Evolutionary conservation across 2,329 filamentous ascomycete genomes (phyloP), one percentile per base, ranked within the genome.

Genomic region (Talaromyces sp.): DNA sequence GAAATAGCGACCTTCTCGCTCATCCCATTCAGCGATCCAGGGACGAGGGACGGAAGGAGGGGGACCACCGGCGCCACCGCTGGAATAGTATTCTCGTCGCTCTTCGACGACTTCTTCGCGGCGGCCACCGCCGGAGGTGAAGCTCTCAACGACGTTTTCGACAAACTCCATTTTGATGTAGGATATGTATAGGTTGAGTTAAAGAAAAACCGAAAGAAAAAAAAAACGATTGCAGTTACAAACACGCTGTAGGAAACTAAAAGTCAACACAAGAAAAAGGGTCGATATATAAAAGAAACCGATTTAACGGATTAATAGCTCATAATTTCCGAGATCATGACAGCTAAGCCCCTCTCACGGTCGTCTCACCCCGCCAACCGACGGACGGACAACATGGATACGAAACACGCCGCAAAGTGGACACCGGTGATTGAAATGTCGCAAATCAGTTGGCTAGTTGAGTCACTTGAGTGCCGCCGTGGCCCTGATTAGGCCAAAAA

Each of bases 1-100:
- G 70, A 79, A 70, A 74, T 78, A 83, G 69, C 80, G 76, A 43
- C 74, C 68, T 25, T 76, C 75, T 61, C 73, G 74, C 25, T 74
- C 72, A 58, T 81, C 78, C 79, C 79, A 83, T 59, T 77, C 76
- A n/a, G 81, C 74, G 53, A 76, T 69, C 81, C 81, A 83, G 17
- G 81, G 81, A 38, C 73, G 74, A 8, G 80, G 77, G 10, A 77
- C 45, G 17, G 22, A 27, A 3, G 59, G 59, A 5, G 62, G 67
- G 10, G 63, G 63, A 65, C 53, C 54, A 17, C 45, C 62, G 15
- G 54, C 25, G 34, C 38, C 29, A n/a, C 63, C 64, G 27, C 58
- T 40, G 15, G 38, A 56, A 27, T 64, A 66, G 59, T 68, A 67
- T 25, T 63, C 64, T 19, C 47, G 40, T 11, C 63, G 66, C 34